Evolutionary conservation across 1,139 yeast species (phyloP).

Genomic region (Nakaseomyces uthaithaninus): DNA sequence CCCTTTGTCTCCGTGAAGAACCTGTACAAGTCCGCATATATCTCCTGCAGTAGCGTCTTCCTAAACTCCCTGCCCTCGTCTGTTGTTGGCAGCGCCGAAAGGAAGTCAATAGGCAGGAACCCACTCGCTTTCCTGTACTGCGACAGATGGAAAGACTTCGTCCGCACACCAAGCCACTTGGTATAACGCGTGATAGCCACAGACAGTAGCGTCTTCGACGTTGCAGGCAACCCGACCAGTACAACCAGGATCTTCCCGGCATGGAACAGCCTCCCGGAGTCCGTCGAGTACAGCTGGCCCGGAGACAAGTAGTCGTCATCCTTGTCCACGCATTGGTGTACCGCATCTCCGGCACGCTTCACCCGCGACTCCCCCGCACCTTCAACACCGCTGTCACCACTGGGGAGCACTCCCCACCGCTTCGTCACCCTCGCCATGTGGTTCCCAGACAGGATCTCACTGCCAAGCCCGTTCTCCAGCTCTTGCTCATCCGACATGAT

Average conservation of each 20-base stretch:
- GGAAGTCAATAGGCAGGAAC: constrained; percentile 61
- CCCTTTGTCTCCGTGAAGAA: constrained; percentile 73
- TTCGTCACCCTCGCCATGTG: constrained; percentile 44
- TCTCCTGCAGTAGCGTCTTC: constrained; percentile 50
- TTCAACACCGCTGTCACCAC: constrained; percentile 7
- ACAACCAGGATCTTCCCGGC: constrained; percentile 91
- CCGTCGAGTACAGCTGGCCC: constrained; percentile 86
- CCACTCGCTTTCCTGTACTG: constrained; percentile 64
- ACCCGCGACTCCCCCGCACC: neutral
- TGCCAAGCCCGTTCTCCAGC: constrained; percentile 17
- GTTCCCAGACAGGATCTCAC: constrained; percentile 34
- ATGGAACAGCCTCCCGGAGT: constrained; percentile 81
- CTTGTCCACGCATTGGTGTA: constrained; percentile 30
- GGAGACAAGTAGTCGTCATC: constrained; percentile 44
- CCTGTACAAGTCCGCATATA: constrained; percentile 58
- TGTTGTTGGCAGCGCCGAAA: constrained; percentile 53
- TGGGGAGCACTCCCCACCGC: constrained; percentile 35
- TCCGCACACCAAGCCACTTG: constrained; percentile 91
- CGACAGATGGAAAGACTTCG: constrained; percentile 87
- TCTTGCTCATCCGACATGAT: constrained; percentile 31
- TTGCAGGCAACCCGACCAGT: constrained; percentile 88
- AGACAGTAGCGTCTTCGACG: constrained; percentile 91
- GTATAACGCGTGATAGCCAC: constrained; percentile 86
- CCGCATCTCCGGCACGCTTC: constrained; percentile 26
- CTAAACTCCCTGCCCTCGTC: constrained; percentile 50